Percentiles rank a stretch among this genome's conserved stretches.
These are phyloP conservation scores for Penicillium sp. DNA, from an alignment of 2,329 filamentous ascomycete species.

Conservation along the genomic window DNA sequence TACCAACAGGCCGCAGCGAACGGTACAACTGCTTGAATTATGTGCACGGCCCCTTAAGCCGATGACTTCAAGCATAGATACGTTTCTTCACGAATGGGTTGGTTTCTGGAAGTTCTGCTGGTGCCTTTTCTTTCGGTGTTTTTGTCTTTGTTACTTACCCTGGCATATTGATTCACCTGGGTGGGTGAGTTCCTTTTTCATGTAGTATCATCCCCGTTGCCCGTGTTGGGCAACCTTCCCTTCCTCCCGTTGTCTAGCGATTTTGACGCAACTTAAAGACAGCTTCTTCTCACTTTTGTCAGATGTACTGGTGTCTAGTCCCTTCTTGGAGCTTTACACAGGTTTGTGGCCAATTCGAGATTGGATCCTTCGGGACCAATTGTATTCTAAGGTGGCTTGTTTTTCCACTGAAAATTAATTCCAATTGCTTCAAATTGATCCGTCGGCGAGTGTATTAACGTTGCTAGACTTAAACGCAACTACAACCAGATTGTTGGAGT, in stretches of 20 bases:
- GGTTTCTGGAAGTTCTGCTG: not conserved
- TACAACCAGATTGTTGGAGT: not conserved
- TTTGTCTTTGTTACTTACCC: constrained; percentile 16
- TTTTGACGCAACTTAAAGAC: constrained; percentile 18
- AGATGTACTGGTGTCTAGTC: not conserved
- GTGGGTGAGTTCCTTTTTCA: constrained; percentile 19
- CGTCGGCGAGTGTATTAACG: no score
- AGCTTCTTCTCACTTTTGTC: constrained; percentile 11
- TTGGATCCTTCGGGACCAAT: constrained; percentile 27
- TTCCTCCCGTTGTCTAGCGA: constrained; percentile 29
- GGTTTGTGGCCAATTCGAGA: constrained; percentile 22
- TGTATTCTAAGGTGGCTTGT: constrained; percentile 33
- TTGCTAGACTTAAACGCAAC: not conserved
- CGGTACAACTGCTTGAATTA: constrained; percentile 22
- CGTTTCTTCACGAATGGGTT: constrained; percentile 14
- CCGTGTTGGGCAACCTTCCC: constrained; percentile 12
- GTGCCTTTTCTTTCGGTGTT: constrained; percentile 6
- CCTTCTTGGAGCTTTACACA: not conserved
- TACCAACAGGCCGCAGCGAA: constrained; percentile 35
- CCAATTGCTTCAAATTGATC: not conserved
- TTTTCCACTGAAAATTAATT: constrained; percentile 15
- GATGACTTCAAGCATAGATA: constrained; percentile 15
- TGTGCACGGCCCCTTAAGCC: not conserved
- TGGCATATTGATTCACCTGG: constrained; percentile 17
- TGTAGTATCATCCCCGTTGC: constrained; percentile 24